Evolutionary conservation across 192 early-diverging fungal species (phyloP).

Genomic region (Gamsiella multidivaricata): DNA sequence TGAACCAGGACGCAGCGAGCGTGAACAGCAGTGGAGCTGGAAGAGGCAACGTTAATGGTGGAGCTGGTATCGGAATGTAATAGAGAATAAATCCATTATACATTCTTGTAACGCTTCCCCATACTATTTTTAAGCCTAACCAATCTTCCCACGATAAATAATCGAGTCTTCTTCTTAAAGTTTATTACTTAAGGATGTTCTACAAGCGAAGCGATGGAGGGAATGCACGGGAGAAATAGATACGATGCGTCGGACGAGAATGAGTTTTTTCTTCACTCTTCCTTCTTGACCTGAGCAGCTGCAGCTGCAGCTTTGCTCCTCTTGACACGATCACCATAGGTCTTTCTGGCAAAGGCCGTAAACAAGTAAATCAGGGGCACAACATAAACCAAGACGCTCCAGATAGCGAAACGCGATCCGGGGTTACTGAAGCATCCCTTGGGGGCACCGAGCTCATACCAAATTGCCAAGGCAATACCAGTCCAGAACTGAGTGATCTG

Average conservation of each 20-base stretch:
- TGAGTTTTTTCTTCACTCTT: slow-evolving; percentile 11
- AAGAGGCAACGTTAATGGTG: too few relatives aligned
- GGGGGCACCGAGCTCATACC: slow-evolving; percentile 67
- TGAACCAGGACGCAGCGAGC: slow-evolving; percentile 10
- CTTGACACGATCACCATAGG: slow-evolving; percentile 57
- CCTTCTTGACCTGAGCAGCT: slow-evolving; percentile 17
- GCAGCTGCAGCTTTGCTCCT: background rate
- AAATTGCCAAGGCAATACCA: slow-evolving; percentile 64
- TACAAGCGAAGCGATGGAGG: too few relatives aligned
- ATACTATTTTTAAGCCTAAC: background rate
- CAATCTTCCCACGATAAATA: background rate
- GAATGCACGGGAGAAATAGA: background rate
- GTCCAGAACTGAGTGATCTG: slow-evolving; percentile 82
- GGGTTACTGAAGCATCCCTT: slow-evolving; percentile 52
- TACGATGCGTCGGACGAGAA: background rate
- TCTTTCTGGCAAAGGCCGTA: slow-evolving; percentile 69
- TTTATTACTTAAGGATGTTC: too few relatives aligned
- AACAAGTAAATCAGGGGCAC: slow-evolving; percentile 72
- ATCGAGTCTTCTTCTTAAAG: background rate
- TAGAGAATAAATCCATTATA: background rate
- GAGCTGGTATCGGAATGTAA: slow-evolving; percentile 15
- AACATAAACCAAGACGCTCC: slow-evolving; percentile 64
- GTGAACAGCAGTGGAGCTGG: background rate
- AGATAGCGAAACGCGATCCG: slow-evolving; percentile 62
- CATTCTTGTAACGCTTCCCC: too few relatives aligned